A percentile compares a stretch with the other conserved stretches of the same genome.
These are phyloP conservation scores for Bruguiera sexangula DNA, from an alignment of 345 rosid genomes.

Conservation along the genomic window DNA sequence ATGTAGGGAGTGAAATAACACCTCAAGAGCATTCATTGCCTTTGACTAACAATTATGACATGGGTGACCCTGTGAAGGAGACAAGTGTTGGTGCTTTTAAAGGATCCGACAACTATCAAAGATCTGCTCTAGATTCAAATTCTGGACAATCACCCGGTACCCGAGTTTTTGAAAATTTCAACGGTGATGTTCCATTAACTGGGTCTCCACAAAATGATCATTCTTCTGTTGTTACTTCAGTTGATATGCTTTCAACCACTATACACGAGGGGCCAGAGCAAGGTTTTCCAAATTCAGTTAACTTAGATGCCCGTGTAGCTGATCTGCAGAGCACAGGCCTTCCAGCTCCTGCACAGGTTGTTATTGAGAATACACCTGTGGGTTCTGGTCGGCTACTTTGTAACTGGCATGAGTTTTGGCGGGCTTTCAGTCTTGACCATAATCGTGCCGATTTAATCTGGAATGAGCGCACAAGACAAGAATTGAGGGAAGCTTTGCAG, in stretches of 20 bases:
- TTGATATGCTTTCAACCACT: slow-evolving; percentile 35
- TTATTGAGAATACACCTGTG: slow-evolving; percentile 84
- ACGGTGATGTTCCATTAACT: slow-evolving; percentile 34
- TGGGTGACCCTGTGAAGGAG: slow-evolving; percentile 50
- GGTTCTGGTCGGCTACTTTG: slow-evolving; percentile 91
- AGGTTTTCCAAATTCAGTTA: slow-evolving; percentile 40
- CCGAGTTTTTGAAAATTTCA: slow-evolving; percentile 46
- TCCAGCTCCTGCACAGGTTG: slow-evolving; percentile 98
- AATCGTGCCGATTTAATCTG: slow-evolving; percentile 99
- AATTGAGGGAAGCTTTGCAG: slow-evolving; percentile 90
- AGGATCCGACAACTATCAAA: slow-evolving; percentile 50
- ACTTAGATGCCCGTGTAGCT: slow-evolving; percentile 43
- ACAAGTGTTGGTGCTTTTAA: slow-evolving; percentile 33
- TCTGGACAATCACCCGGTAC: slow-evolving; percentile 43
- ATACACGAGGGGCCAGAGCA: slow-evolving; percentile 46
- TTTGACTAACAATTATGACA: slow-evolving; percentile 51
- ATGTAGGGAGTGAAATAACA: slow-evolving; percentile 46
- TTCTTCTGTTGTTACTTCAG: slow-evolving; percentile 35
- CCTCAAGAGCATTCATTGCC: slow-evolving; percentile 61
- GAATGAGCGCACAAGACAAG: slow-evolving; percentile 99
- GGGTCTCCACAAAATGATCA: slow-evolving; percentile 54
- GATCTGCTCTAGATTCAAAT: slow-evolving; percentile 41
- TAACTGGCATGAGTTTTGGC: slow-evolving; percentile 98
- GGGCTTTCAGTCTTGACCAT: slow-evolving; percentile 96
- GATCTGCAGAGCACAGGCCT: slow-evolving; percentile 51